Evolutionary conservation across 202 grass and related monocot genomes (phyloP), one percentile per base, ranked within the genome.

Genomic region (Panicum virgatum): DNA sequence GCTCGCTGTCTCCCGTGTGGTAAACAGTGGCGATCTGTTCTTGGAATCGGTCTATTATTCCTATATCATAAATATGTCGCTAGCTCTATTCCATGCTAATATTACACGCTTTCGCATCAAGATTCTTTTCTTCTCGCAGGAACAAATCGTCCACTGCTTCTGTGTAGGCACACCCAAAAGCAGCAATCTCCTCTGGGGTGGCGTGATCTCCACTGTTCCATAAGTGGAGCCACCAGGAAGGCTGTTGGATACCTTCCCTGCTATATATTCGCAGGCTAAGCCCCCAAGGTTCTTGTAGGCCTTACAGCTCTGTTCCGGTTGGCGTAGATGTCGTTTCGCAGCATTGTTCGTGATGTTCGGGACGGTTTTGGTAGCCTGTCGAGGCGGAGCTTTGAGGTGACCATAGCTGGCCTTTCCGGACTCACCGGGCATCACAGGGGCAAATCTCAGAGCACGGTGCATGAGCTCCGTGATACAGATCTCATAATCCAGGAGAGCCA

Each of bases 321-420:
- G 45, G 48, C 48, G 8, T 60, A 86, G 77, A 99, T 99, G 96
- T 99, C 96, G 60, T 99, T 99, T 70, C 93, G 96, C 69, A 92
- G 90, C 83, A 94, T 99, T 50, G 87, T 93, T 66, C 93, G 89
- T 78, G 96, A 99, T 82, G 92, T 94, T 4, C 90, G 92, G 64
- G 95, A 94, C 46, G 53, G 95, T 30, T 89, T 99, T 62, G 96
- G 96, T 1, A 96, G 91, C 81, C 66, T 99, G 53, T 96, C 96
- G 5, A 88, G 96, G 46, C 80, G 96, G n/a, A 96, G 93, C 83
- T 99, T 99, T 46, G 96, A 99, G 69, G 89, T 93, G 68, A 95
- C 93, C 72, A 50, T 92, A 23, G 75, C 88, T 0, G 82, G 93
- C 71, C 83, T 99, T 2, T 85, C 90, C 4, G 85, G 89, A 7